A percentile compares a stretch with the other conserved stretches of the same genome.
These are phyloP conservation scores for Cladosporium colombiae DNA, from an alignment of 2,329 filamentous ascomycete genomes.

Conservation along the genomic window DNA sequence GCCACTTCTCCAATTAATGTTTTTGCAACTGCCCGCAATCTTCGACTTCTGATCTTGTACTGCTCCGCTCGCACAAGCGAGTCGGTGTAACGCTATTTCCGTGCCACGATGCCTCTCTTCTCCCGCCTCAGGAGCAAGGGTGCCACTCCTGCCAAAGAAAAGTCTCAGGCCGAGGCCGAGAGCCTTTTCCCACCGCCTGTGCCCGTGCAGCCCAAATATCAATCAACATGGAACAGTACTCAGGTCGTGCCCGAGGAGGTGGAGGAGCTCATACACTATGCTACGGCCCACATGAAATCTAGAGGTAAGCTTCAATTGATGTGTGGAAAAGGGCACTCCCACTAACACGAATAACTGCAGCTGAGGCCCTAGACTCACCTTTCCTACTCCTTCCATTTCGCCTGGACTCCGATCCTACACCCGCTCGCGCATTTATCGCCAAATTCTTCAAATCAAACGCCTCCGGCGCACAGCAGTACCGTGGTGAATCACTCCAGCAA, in stretches of 20 bases:
- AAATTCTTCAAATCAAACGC: conserved; percentile 79
- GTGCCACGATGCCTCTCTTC: conserved; percentile 56
- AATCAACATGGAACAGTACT: conserved; percentile 81
- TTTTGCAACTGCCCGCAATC: background rate
- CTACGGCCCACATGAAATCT: conserved; percentile 88
- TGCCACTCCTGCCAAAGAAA: conserved; percentile 60
- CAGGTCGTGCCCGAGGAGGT: conserved; percentile 87
- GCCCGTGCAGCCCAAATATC: conserved; percentile 73
- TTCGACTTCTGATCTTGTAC: background rate
- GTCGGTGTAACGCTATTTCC: background rate
- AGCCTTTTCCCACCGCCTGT: conserved; percentile 17
- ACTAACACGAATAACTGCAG: conserved; percentile 22
- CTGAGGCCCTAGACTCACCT: conserved; percentile 78
- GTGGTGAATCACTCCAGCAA: conserved; percentile 72
- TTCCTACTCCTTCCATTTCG: conserved; percentile 94
- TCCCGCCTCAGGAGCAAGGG: conserved; percentile 75
- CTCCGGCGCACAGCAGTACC: conserved; percentile 58
- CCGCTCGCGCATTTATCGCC: conserved; percentile 86
- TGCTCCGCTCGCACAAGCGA: conserved; percentile 7
- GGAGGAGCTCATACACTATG: conserved; percentile 79
- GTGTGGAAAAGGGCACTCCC: background rate
- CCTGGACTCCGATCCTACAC: conserved; percentile 87
- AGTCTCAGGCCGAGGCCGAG: conserved; percentile 41
- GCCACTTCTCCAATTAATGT: conserved; percentile 13
- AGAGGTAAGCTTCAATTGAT: conserved; percentile 66